These are phyloP conservation scores for Viridothelium virens DNA, from an alignment of 495 filamentous ascomycete genomes.

Conservation along the genomic window DNA sequence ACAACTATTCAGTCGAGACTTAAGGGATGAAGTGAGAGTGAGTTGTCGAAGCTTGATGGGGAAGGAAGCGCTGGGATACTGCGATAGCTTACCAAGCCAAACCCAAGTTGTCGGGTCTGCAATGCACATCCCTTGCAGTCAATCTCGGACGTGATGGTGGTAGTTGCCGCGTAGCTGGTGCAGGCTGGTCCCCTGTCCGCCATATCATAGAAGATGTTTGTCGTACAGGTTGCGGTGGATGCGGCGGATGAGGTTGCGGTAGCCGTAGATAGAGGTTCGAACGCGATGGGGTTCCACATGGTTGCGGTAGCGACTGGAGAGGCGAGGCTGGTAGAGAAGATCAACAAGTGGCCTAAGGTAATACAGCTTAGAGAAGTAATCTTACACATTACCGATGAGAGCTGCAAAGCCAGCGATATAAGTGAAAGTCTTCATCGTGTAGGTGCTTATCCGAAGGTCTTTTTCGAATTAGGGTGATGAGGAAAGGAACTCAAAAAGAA, in stretches of 20 bases:
- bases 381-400: conserved; percentile 2
- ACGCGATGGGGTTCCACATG: neutral
- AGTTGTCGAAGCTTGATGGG: neutral
- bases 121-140: conserved; percentile 7
- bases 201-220: conserved; percentile 12
- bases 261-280: neutral
- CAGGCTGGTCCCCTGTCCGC: conserved; percentile 16
- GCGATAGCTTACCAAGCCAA: conserved; percentile 8
- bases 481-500: too few species aligned
- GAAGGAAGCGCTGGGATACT: too few species aligned
- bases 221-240: conserved; percentile 16
- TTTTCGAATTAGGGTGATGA: neutral
- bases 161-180: conserved; percentile 18
- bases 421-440: conserved; percentile 1
- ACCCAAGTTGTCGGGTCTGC: conserved; percentile 4
- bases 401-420: conserved; percentile 4
- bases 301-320: neutral
- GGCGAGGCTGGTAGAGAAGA: neutral
- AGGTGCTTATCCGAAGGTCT: too few species aligned
- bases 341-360: neutral
- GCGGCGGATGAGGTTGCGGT: conserved; percentile 2
- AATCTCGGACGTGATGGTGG: conserved; percentile 12
- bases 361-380: neutral
- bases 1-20: neutral
- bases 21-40: neutral